Percentiles rank a stretch among this genome's conserved stretches.
These are phyloP conservation scores for Phytophthora crassamura DNA, from an alignment of 352 stramenopile species.

Conservation along the genomic window DNA sequence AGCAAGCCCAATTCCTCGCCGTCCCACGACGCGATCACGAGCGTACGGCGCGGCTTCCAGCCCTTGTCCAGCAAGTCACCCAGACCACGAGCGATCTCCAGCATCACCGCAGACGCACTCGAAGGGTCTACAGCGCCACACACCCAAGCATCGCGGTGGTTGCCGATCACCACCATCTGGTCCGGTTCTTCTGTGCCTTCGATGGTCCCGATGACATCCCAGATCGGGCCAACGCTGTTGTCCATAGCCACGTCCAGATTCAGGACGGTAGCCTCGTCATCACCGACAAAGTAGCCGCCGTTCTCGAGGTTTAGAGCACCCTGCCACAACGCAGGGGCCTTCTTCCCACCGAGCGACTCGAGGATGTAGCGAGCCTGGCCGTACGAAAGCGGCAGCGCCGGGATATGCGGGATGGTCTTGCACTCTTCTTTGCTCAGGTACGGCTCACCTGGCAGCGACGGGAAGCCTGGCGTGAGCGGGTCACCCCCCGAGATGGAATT, in stretches of 20 bases:
- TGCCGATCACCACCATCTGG: constrained; percentile 86
- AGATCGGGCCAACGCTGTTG: constrained; percentile 79
- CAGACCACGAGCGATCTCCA: constrained; percentile 85
- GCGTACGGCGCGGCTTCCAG: constrained; percentile 82
- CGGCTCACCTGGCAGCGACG: constrained; percentile 49
- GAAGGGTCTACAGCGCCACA: constrained; percentile 62
- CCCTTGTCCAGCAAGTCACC: constrained; percentile 66
- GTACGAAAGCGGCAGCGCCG: constrained; percentile 78
- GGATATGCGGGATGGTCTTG: constrained; percentile 46
- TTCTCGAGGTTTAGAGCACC: constrained; percentile 61
- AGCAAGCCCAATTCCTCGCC: constrained; percentile 85
- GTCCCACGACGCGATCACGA: constrained; percentile 86
- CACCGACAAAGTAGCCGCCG: constrained; percentile 76
- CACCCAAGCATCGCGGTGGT: constrained; percentile 93
- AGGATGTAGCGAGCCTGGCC: constrained; percentile 84
- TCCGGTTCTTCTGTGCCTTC: constrained; percentile 62
- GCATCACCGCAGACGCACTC: constrained; percentile 74
- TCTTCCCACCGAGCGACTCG: constrained; percentile 59
- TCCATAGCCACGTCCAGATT: constrained; percentile 77
- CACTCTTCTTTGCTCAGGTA: constrained; percentile 53
- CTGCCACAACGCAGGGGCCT: constrained; percentile 63
- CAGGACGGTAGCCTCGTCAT: constrained; percentile 63
- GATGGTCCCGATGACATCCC: constrained; percentile 60
- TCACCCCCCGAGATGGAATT: constrained; percentile 79
- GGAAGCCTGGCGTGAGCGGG: constrained; percentile 59